Evolutionary conservation across 1,284 basidiomycete genomes (phyloP).

Genomic region (Sporisorium sorghi): DNA sequence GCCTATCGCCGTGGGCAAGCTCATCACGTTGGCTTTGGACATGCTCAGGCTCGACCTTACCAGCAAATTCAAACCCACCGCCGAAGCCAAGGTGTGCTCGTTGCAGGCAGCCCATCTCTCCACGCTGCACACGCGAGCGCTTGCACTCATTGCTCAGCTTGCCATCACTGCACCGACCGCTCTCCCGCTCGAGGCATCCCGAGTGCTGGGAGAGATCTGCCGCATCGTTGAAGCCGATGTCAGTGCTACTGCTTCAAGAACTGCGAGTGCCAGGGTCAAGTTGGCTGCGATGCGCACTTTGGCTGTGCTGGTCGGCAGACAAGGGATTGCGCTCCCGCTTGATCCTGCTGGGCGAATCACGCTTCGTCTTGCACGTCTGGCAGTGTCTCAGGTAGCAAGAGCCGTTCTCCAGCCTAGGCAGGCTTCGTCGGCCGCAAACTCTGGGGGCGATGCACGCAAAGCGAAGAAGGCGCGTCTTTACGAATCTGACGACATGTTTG

Average conservation of each 20-base stretch:
- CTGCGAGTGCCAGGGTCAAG: conserved; percentile 19
- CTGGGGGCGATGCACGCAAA: conserved; percentile 18
- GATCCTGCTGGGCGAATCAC: conserved; percentile 49
- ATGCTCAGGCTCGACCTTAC: conserved; percentile 72
- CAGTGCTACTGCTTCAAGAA: background rate
- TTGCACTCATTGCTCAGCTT: conserved; percentile 41
- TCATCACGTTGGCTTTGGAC: conserved; percentile 69
- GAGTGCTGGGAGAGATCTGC: conserved; percentile 40
- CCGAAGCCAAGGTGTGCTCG: conserved; percentile 42
- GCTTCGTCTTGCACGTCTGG: conserved; percentile 48
- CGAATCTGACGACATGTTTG: conserved; percentile 54
- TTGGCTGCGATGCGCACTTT: conserved; percentile 44
- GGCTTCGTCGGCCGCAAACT: background rate
- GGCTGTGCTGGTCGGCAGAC: conserved; percentile 24
- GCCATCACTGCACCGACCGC: conserved; percentile 31
- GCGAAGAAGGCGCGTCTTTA: conserved; percentile 52
- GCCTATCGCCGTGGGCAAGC: conserved; percentile 77
- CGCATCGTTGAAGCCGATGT: conserved; percentile 30
- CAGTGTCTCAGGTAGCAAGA: conserved; percentile 23
- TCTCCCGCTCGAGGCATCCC: conserved; percentile 21
- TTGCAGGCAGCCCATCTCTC: conserved; percentile 30
- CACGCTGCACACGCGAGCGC: conserved; percentile 33
- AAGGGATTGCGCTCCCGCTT: conserved; percentile 37
- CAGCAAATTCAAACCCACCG: conserved; percentile 37
- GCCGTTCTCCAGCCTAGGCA: conserved; percentile 21